These are phyloP conservation scores for Tribonema minus DNA, from an alignment of 108 stramenopile genomes.

Conservation along the genomic window DNA sequence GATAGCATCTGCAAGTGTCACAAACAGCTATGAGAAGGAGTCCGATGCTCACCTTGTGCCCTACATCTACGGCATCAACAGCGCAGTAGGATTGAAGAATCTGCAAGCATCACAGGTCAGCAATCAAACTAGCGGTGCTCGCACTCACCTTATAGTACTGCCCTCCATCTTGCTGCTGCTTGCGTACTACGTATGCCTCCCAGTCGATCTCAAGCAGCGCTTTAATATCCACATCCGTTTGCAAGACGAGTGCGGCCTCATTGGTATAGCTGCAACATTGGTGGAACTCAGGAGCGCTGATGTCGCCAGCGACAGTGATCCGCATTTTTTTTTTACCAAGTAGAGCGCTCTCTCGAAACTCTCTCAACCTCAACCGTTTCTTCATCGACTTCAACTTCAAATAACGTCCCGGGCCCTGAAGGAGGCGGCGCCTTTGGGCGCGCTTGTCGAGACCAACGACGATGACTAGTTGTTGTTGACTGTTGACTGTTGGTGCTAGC, in stretches of 20 bases:
- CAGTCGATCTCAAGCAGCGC: conserved; percentile 8
- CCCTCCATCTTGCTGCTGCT: conserved; percentile 6
- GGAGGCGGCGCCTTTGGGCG: no score
- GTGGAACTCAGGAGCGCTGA: conserved; percentile 13
- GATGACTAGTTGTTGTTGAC: no score
- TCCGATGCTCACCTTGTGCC: neutral
- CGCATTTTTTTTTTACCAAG: no score
- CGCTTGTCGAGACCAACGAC: no score
- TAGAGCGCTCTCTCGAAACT: no score
- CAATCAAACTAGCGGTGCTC: neutral
- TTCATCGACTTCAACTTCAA: no score
- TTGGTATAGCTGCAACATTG: conserved; percentile 2
- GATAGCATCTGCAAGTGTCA: neutral
- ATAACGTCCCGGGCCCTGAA: no score
- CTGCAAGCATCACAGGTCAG: neutral
- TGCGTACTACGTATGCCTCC: conserved; percentile 5
- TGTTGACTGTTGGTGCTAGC: no score
- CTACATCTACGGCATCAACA: no score
- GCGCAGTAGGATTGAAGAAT: no score
- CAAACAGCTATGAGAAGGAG: neutral
- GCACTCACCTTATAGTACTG: conserved; percentile 2
- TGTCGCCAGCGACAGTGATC: no score
- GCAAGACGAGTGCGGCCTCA: neutral
- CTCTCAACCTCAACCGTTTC: no score
- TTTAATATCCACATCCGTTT: neutral